Conservation (phyloP, 2,329 filamentous ascomycete genomes). For the Pestalotiopsis sp. region DNA sequence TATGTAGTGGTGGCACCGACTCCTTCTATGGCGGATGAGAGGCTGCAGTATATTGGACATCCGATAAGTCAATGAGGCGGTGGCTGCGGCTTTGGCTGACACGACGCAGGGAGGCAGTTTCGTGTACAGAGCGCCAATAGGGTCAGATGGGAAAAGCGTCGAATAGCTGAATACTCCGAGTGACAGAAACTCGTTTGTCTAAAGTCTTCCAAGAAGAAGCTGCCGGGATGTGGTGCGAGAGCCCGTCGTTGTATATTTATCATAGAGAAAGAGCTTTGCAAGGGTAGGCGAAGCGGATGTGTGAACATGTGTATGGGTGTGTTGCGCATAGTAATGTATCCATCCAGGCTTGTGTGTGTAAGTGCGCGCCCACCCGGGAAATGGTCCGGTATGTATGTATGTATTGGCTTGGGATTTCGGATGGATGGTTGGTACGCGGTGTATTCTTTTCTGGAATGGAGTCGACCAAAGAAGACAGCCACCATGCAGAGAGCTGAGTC, state of each 20-base stretch:
- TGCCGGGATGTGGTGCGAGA: slow-evolving; percentile 2
- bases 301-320: background rate
- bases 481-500: background rate
- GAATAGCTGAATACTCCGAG: background rate
- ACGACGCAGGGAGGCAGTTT: background rate
- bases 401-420: background rate
- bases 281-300: background rate
- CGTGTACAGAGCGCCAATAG: background rate
- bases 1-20: background rate
- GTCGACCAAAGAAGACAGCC: background rate
- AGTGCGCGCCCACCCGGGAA: background rate
- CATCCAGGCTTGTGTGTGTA: background rate
- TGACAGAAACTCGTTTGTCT: background rate
- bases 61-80: background rate
- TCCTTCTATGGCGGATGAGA: background rate
- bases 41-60: background rate
- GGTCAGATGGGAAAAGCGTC: background rate
- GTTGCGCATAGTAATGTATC: background rate
- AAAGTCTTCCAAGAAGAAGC: background rate
- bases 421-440: background rate
- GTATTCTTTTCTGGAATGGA: background rate
- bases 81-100: background rate
- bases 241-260: slow-evolving; percentile 5
- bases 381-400: background rate
- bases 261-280: background rate